A percentile compares a stretch with the other conserved stretches of the same genome.
Evolutionary conservation across 2,329 filamentous ascomycete species (phyloP).

Genomic region (Curvularia sp.): DNA sequence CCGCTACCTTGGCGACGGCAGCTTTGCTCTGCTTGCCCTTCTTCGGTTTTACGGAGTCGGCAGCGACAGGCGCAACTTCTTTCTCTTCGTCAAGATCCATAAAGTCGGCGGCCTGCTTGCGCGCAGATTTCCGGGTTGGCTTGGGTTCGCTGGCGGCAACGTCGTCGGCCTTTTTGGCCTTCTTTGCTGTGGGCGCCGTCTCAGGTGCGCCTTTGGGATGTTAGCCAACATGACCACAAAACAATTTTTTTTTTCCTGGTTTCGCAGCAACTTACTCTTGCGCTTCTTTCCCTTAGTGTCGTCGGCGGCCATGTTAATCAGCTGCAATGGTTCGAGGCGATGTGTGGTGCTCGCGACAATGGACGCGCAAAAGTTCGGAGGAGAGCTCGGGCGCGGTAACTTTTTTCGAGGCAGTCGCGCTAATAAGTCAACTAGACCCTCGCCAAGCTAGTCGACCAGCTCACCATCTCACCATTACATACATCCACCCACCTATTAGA

Average conservation of each 20-base stretch:
- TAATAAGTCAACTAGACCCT: conserved; percentile 30
- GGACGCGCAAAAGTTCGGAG: conserved; percentile 41
- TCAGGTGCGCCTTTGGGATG: conserved; percentile 42
- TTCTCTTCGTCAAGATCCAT: conserved; percentile 36
- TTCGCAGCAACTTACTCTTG: conserved; percentile 53
- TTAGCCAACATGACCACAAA: conserved; percentile 18
- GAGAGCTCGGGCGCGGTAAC: conserved; percentile 37
- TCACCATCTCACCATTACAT: not conserved
- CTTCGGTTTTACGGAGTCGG: conserved; percentile 31
- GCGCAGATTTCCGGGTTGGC: conserved; percentile 36
- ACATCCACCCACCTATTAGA: not conserved
- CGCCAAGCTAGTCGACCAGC: conserved; percentile 24
- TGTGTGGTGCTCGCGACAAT: conserved; percentile 12
- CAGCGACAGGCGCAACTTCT: conserved; percentile 24
- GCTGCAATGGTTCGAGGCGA: conserved; percentile 20
- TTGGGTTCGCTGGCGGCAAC: conserved; percentile 31
- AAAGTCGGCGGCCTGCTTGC: conserved; percentile 49
- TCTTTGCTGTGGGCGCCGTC: conserved; percentile 48
- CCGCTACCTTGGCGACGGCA: conserved; percentile 18
- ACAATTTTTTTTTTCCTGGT: not conserved
- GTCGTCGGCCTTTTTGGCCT: conserved; percentile 48
- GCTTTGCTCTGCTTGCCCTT: conserved; percentile 50
- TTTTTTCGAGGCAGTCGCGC: conserved; percentile 39
- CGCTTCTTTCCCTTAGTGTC: conserved; percentile 62
- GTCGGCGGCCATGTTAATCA: conserved; percentile 59